Percentiles rank a stretch among this genome's conserved stretches.
Conservation (phyloP, 2,329 filamentous ascomycete species). For the Penicillium decumbens region DNA sequence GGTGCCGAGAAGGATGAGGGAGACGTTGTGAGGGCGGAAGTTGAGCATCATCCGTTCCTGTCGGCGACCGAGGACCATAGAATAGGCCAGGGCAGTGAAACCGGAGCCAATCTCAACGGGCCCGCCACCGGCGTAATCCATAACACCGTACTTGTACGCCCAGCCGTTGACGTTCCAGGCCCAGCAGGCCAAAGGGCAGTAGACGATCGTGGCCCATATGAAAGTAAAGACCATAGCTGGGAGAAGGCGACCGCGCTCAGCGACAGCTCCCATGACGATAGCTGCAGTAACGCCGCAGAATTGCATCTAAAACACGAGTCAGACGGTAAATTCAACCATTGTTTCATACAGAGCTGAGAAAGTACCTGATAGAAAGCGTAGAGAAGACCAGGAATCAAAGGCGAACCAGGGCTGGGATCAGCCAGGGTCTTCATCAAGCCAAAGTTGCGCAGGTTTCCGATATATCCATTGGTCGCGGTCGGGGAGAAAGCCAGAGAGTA, state of each 20-base stretch:
- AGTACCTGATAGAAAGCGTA: constrained; percentile 87
- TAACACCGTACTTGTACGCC: constrained; percentile 82
- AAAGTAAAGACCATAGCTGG: constrained; percentile 95
- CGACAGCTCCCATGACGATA: constrained; percentile 85
- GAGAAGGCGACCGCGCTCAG: constrained; percentile 86
- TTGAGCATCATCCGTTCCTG: constrained; percentile 99
- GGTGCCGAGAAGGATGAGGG: constrained; percentile 90
- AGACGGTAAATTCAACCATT: not conserved
- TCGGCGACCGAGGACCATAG: constrained; percentile 87
- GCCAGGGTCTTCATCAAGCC: constrained; percentile 81
- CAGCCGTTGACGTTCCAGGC: constrained; percentile 93
- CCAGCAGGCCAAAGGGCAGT: constrained; percentile 96
- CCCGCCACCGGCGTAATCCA: constrained; percentile 94
- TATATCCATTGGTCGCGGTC: constrained; percentile 78
- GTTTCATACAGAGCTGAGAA: constrained; percentile 22
- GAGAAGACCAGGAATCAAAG: constrained; percentile 80
- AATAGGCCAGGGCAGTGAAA: constrained; percentile 89
- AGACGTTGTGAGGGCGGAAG: constrained; percentile 98
- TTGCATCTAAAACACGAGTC: constrained; percentile 65
- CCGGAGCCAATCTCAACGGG: constrained; percentile 97
- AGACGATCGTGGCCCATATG: constrained; percentile 94
- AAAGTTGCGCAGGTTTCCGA: constrained; percentile 85
- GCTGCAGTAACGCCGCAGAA: constrained; percentile 91
- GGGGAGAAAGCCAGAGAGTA: constrained; percentile 90
- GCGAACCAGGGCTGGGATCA: constrained; percentile 78